Base-by-base conservation (phyloP, 2,329 filamentous ascomycete genomes). In the Neoarthrinium moseri region DNA sequence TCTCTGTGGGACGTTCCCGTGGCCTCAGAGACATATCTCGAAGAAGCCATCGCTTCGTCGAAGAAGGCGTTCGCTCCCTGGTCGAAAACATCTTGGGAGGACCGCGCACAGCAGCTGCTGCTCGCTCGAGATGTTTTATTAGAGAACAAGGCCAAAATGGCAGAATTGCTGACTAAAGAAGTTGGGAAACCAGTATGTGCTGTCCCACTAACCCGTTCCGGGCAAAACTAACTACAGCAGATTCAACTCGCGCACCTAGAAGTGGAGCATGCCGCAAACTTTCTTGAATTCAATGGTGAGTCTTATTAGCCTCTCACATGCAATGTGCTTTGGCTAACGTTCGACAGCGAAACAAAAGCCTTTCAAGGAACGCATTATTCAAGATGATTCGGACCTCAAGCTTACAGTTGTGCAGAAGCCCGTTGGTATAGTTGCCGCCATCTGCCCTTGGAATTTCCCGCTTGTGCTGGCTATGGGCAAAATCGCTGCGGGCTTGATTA, bases 381-480 rank as follows among this genome's bases (percentile, higher is more conserved):
- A 41, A 12, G 38, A 41, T 12, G 38, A 41, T 30, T 6, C 13
- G 10, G 38, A 27, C 10, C 38, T 41, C 6, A 29, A 32, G 38
- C 38, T 41, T 15, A 41, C 38, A 12, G n/a, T 41, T 8, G 24
- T 20, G 6, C 26, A 30, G n/a, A 29, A 41, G 26, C 27, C 40
- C 12, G 18, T 43, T 1, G 40, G 40, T n/a, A 18, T 43, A 18
- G 26, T 32, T 8, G 40, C 27, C 4, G 40, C 40, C 11, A 79
- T 79, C 33, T 66, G 74, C 2, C 74, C 75, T 1, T 79, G 76
- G 76, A 80, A 80, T 51, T 78, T 60, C 44, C 64, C 64, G 0
- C 49, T 65, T 24, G 45, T 57, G 1, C 50, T 61, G 5, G 64
- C 67, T 0, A 55, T 64, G 4, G 63, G 65, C 29, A 78, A 77